These are phyloP conservation scores for Solanum sparsipilum DNA, from an alignment of 257 asterid species.

Conservation along the genomic window DNA sequence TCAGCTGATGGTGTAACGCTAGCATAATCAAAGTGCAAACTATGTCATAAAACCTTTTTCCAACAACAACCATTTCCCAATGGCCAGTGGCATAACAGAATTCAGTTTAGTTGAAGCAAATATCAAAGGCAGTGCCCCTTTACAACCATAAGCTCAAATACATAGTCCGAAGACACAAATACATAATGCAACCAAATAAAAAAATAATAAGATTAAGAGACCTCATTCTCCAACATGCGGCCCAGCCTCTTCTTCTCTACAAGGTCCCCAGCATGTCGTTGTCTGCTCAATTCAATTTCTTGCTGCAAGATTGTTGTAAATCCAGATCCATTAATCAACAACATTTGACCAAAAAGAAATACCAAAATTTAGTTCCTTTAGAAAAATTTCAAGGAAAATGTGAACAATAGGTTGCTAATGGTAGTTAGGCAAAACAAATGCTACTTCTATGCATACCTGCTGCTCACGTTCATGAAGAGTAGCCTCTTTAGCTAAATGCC, in stretches of 20 bases:
- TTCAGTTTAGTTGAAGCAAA: background rate
- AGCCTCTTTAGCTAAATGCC: background rate
- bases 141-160: background rate
- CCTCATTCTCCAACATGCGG: background rate
- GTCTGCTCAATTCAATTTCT: background rate
- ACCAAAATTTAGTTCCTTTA: background rate
- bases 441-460: background rate
- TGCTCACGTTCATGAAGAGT: background rate
- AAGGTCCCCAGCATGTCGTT: background rate
- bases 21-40: background rate
- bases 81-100: background rate
- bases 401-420: background rate
- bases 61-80: background rate
- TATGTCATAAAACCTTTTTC: background rate
- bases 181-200: background rate
- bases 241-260: background rate
- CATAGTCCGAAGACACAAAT: background rate
- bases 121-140: background rate
- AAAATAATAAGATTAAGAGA: background rate
- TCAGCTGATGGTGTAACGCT: background rate
- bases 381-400: background rate
- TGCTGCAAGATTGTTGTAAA: background rate
- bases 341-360: background rate
- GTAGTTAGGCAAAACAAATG: background rate
- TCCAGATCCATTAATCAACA: background rate